Evolutionary conservation across 2,329 filamentous ascomycete species (phyloP).

Genomic region (Beauveria varroae): DNA sequence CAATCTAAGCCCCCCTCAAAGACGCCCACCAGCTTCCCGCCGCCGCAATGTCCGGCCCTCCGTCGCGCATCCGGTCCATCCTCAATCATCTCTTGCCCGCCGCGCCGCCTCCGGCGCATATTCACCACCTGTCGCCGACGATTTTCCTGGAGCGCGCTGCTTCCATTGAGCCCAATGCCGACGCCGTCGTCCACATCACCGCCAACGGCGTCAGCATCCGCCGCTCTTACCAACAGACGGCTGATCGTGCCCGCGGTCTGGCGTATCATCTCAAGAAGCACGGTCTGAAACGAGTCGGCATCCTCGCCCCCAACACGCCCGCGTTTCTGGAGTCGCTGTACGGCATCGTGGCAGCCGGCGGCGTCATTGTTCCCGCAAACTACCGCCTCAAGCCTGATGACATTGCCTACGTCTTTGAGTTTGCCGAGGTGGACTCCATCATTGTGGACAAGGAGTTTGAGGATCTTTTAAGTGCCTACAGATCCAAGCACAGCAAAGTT

Average conservation of each 20-base stretch:
- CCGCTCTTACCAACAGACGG: conserved; percentile 71
- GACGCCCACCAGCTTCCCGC: too few species aligned
- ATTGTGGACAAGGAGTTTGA: conserved; percentile 80
- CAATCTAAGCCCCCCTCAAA: too few species aligned
- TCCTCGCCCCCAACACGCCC: conserved; percentile 87
- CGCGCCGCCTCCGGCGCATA: conserved; percentile 44
- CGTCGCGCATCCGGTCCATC: conserved; percentile 53
- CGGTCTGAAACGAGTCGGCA: conserved; percentile 67
- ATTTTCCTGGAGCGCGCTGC: conserved; percentile 82
- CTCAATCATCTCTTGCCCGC: conserved; percentile 40
- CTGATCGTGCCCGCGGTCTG: conserved; percentile 78
- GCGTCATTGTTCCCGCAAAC: conserved; percentile 62
- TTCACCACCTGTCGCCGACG: conserved; percentile 78
- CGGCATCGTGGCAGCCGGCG: conserved; percentile 75
- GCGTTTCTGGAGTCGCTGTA: conserved; percentile 89
- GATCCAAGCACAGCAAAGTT: conserved; percentile 51
- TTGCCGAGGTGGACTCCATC: conserved; percentile 78
- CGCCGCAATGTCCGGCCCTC: conserved; percentile 53
- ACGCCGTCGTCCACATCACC: conserved; percentile 80
- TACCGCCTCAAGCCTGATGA: conserved; percentile 71
- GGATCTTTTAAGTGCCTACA: conserved; percentile 60
- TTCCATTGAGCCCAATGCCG: conserved; percentile 75
- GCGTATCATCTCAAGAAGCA: conserved; percentile 80
- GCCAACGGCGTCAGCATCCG: conserved; percentile 66
- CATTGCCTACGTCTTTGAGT: conserved; percentile 82